Conservation (phyloP, 1,284 basidiomycete genomes). For the Leccinum fallax region DNA sequence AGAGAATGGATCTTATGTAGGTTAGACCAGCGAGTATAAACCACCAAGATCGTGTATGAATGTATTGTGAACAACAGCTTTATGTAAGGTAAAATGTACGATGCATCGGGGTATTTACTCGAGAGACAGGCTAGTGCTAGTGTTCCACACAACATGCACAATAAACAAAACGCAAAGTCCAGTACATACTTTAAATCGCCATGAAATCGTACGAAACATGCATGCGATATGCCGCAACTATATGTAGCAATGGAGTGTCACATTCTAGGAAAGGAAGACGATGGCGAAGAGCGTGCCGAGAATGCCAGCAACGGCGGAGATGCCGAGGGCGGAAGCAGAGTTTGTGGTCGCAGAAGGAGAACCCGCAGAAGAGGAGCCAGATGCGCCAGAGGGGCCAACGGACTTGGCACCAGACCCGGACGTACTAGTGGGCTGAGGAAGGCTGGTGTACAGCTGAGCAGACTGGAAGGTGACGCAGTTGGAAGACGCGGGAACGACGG, state of each 20-base stretch:
- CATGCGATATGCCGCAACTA: not conserved
- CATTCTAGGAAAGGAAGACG: conserved; percentile 46
- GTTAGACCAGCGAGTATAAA: no score
- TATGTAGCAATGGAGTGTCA: not conserved
- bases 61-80: conserved; percentile 3
- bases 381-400: conserved; percentile 29
- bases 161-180: conserved; percentile 14
- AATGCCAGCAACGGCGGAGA: conserved; percentile 43
- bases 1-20: no score
- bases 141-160: conserved; percentile 30
- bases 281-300: conserved; percentile 50
- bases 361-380: conserved; percentile 28
- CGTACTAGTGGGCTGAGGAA: conserved; percentile 22
- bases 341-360: conserved; percentile 29
- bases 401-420: conserved; percentile 17
- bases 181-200: conserved; percentile 1
- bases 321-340: conserved; percentile 39
- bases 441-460: conserved; percentile 45
- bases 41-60: not conserved
- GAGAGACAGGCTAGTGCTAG: conserved; percentile 27
- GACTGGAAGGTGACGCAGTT: conserved; percentile 64
- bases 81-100: conserved; percentile 21
- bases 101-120: conserved; percentile 22
- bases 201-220: conserved; percentile 3
- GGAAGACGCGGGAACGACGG: conserved; percentile 59